Evolutionary conservation across 495 filamentous ascomycete species (phyloP), one percentile per base, ranked within the genome.

Genomic region (Aspergillus indologenus): DNA sequence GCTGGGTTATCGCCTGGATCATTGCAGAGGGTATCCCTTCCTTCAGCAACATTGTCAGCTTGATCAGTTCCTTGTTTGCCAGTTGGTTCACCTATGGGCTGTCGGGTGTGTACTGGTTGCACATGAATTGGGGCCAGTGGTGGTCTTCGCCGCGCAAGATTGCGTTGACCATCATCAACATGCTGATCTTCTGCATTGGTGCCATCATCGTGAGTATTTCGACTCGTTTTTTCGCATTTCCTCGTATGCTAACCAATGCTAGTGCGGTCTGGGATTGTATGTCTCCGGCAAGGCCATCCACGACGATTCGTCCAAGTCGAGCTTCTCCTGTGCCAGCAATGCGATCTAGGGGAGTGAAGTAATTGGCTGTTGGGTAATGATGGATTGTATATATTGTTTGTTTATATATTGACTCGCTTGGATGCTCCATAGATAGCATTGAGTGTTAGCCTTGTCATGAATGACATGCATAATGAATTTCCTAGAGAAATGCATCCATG

Each of bases 11-110:
- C n/a, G 83, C 84, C 5, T 89, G 83, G 81, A 67, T 89, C 51
- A 83, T 90, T 63, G 85, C 85, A 12, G 79, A 83, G 60, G 80
- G 81, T 9, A 85, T 89, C 23, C 87, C 87, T 0, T 79, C 84
- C 64, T 89, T 89, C 72, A 82, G 78, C 60, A 78, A 83, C 45
- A 65, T 89, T 54, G 68, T 88, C 24, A 71, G 69, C 15, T 52
- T 80, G 46, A 75, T 78, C 45, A 61, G 59, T 43, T 61, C 68
- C 4, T 48, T 69, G 0, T 74, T 74, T 56, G 66, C 62, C 18
- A 67, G 57, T 45, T 74, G 70, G 74, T 76, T 78, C 44, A 72
- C 65, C 4, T 72, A 64, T 24, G 72, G 72, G 0, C 58, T 75
- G 8, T 61, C 61, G 29, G 72, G 71, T 0, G 45, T 72, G 0